Base-by-base conservation (phyloP, 805 yeast species). In the Kodamaea jinghongensis region DNA sequence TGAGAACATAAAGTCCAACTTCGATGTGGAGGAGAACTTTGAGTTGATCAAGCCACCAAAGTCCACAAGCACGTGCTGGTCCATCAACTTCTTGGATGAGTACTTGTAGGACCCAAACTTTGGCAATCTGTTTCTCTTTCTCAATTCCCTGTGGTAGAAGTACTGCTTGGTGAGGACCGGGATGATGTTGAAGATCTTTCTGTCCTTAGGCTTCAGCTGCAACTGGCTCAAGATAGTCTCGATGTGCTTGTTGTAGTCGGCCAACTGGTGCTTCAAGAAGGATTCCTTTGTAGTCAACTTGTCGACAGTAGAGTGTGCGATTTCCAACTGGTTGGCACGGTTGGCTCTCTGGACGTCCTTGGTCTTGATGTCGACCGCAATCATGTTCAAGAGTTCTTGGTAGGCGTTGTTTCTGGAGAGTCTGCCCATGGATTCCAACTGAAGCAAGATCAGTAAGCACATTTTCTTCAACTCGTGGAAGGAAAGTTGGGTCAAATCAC, bases 31-130 rank as follows among this genome's bases (percentile, higher is more conserved):
- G 11, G 77, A 70, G 3, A 39, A 38, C 29, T 56, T 50, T 23
- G 50, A 42, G 35, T 51, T 47, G 37, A 71, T 65, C 16, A 74
- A 65, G 0, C 87, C 88, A 12, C 72, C 73, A 28, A 84, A 67
- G 38, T 78, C 82, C 3, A 74, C 56, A 14, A 90, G 57, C 1
- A 89, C 75, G 0, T 85, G 83, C 46, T 77, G 83, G 42, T 89
- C 96, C 53, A 76, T 68, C 28, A 91, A 71, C 52, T 81, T 82
- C 48, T 83, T 82, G 3, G 87, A 82, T 0, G 87, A 75, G 64
- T 86, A 86, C 56, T 81, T 81, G 66, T 76, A 84, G 1, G 86
- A 78, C 3, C 96, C 95, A 60, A 81, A 86, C 54, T 75, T 76
- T 1, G 91, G 87, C 28, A 83, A 60, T 34, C 83, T 70, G 26